A percentile compares a stretch with the other conserved stretches of the same genome.
Conservation (phyloP, 352 stramenopile genomes). For the Phytophthora boehmeriae region DNA sequence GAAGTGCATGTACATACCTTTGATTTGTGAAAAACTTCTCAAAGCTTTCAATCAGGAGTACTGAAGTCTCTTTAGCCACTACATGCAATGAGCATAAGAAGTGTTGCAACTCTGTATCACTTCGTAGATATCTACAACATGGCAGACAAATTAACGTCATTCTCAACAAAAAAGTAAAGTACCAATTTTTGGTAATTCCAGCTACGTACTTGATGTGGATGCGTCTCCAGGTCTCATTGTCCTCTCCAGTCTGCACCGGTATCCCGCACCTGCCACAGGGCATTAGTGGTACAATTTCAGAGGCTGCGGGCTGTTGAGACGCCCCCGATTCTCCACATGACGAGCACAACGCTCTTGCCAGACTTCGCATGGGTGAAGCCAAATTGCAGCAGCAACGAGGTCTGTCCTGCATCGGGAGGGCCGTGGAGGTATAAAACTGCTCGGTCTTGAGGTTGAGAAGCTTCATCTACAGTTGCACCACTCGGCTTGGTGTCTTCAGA, state of each 20-base stretch:
- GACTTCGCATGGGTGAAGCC: constrained; percentile 58
- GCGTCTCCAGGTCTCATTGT: constrained; percentile 50
- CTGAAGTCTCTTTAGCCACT: constrained; percentile 44
- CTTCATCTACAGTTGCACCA: background rate
- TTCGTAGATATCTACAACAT: constrained; percentile 47
- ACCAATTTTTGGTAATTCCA: background rate
- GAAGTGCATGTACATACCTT: constrained; percentile 21
- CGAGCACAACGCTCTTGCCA: constrained; percentile 52
- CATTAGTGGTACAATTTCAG: constrained; percentile 43
- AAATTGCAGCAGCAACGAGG: constrained; percentile 69
- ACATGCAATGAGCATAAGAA: constrained; percentile 69
- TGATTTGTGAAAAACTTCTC: constrained; percentile 58
- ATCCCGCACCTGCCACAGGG: constrained; percentile 47
- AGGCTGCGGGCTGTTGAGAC: constrained; percentile 22
- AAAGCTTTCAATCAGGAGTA: constrained; percentile 64
- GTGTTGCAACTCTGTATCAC: constrained; percentile 53
- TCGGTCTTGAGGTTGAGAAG: constrained; percentile 1
- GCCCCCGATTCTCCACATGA: constrained; percentile 40
- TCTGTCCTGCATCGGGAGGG: constrained; percentile 46
- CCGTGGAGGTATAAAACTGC: constrained; percentile 56
- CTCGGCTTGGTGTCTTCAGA: constrained; percentile 15
- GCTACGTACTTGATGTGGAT: constrained; percentile 68
- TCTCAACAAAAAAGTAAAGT: background rate
- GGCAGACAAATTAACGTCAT: background rate
- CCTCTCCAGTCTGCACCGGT: constrained; percentile 51